Base-by-base conservation (phyloP, 495 filamentous ascomycete species). In the Penicillium canariense region DNA sequence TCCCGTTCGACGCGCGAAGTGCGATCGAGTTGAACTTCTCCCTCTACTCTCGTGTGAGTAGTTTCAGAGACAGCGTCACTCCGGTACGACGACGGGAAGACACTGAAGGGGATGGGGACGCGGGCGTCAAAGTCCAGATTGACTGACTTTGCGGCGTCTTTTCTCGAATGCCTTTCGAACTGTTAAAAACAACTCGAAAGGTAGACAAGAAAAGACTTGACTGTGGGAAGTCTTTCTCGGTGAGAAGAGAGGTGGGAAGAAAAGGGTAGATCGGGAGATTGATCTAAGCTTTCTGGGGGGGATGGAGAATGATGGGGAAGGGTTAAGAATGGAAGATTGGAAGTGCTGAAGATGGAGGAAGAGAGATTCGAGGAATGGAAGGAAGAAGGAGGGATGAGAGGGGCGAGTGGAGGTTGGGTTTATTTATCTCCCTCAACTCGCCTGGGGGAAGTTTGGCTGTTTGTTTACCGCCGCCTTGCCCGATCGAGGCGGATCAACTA, bases 111-210 rank as follows among this genome's bases (percentile, higher is more conserved):
- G 77, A 97, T 95, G 79, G 93, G 93, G 76, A 97, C 90, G 75
- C 90, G 88, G 81, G 92, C 91, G 88, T 97, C 92, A 91, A 96
- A 97, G 87, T 96, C 93, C 92, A 97, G 93, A 80, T 93, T 97
- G 90, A 79, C 93, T 84, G 86, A 84, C 81, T 86, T 84, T 75
- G 71, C 78, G 83, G 83, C 84, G 86, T 84, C 83, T 84, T 81
- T 90, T 90, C 91, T 91, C 85, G 87, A 84, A 90, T 85, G 85
- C 88, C 90, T 93, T 88, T 87, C 89, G 90, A 90, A 83, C 77
- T 79, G 80, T 83, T 79, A 66, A 61, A 67, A 78, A 82, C 82
- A 83, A 83, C 79, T 77, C 84, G 90, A 89, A 93, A 90, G 91
- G 86, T 84, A 89, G 85, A 91, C 86, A 91, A 92, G 89, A 93